Evolutionary conservation across 805 yeast genomes (phyloP), one percentile per base, ranked within the genome.

Genomic region (Naumovozyma castellii): DNA sequence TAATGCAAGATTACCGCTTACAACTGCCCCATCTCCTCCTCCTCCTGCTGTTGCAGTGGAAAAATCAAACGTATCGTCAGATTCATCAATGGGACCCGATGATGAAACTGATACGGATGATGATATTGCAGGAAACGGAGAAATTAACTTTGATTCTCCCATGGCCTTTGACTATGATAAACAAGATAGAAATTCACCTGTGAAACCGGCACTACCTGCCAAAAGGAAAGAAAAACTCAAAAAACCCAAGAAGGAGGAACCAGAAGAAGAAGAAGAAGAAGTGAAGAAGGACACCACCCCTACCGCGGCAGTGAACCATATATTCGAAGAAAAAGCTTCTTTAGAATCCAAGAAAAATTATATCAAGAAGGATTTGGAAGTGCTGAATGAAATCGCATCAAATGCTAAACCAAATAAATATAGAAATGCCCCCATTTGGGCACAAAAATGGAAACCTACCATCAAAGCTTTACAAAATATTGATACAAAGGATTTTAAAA

Each of bases 391-490:
- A 37, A 53, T 51, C 15, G 50, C 57, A 15, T 48, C 61, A 2
- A 42, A 50, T 13, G 53, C 62, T 3, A 78, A 80, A 59, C 88
- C 92, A 2, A 72, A 61, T 40, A 64, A 83, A 48, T 82, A 82
- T 57, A 60, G 61, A 12, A 67, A 63, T 35, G 83, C 83, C 3
- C 95, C 95, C 3, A 68, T 76, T 4, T 87, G 95, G 95, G 95
- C 95, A 0, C 80, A 71, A 46, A 80, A 77, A 50, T 84, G 82
- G 78, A 62, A 69, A 35, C 79, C 80, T 1, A 55, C 62, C 4
- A 52, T 56, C 9, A 60, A 56, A 35, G 60, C 58, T n/a, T 38
- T 53, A 32, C 60, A 57, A 42, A 50, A 48, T 39, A 54, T 58
- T 20, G 59, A 59, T 38, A 50, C 54, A 16, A 56, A 53, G 12